A percentile compares a stretch with the other conserved stretches of the same genome.
Evolutionary conservation across 2,329 filamentous ascomycete species (phyloP).

Genomic region (Endoconidiophora laricicola): DNA sequence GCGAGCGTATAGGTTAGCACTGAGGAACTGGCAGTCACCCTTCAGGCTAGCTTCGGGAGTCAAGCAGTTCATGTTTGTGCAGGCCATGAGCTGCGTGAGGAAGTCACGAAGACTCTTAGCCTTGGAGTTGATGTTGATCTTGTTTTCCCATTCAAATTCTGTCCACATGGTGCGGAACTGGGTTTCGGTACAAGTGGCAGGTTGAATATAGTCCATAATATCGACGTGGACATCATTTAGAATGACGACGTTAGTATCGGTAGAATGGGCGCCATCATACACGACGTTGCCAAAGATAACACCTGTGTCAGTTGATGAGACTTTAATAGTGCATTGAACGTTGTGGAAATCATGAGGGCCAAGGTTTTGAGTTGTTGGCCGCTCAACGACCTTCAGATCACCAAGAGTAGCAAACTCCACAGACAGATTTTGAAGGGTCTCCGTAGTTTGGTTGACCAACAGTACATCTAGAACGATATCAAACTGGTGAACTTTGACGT

Average conservation of each 20-base stretch:
- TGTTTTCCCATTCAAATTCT: conserved; percentile 99
- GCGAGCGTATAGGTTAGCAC: conserved; percentile 87
- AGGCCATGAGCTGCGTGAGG: conserved; percentile 86
- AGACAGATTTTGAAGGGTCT: conserved; percentile 90
- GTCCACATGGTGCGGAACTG: conserved; percentile 99
- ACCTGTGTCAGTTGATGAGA: conserved; percentile 91
- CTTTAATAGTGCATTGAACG: conserved; percentile 96
- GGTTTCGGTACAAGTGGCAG: conserved; percentile 88
- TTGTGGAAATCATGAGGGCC: conserved; percentile 95
- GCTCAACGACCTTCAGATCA: conserved; percentile 93
- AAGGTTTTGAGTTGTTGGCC: conserved; percentile 89
- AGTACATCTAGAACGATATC: conserved; percentile 95
- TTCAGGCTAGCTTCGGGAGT: conserved; percentile 93
- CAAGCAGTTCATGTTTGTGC: conserved; percentile 96
- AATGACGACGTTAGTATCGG: conserved; percentile 91
- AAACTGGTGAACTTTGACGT: conserved; percentile 97
- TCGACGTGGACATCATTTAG: conserved; percentile 96
- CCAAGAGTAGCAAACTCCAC: conserved; percentile 98
- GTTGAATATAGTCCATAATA: conserved; percentile 99
- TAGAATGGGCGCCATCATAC: conserved; percentile 84
- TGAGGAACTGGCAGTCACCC: conserved; percentile 95
- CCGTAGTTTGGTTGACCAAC: conserved; percentile 89
- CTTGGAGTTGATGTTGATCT: conserved; percentile 99
- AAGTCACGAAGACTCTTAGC: conserved; percentile 83
- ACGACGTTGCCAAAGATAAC: conserved; percentile 98